Evolutionary conservation across 768 basidiomycete species (phyloP), one percentile per base, ranked within the genome.

Genomic region (Tulasnella calospora): DNA sequence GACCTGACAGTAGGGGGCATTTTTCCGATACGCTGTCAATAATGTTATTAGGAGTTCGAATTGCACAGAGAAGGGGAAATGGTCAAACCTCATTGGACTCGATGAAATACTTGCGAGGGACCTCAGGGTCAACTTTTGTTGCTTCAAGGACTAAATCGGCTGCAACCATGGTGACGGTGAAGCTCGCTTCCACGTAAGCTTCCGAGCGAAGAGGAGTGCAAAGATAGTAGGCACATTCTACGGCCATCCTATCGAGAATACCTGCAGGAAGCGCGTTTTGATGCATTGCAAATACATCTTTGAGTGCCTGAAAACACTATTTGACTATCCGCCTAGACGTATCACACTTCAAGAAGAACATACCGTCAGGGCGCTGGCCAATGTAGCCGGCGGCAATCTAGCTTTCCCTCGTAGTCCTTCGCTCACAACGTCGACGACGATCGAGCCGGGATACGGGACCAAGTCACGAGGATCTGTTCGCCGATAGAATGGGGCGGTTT

Each of bases 91-190:
- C 84, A 69, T 72, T 78, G 12, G 83, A 80, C 35, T 86, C 85
- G 75, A 83, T 82, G 80, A 84, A 75, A 71, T 87, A 81, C 76
- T 83, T 87, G 40, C 84, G 82, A 72, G 89, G 84, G 9, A 88
- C 81, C 7, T 83, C 82, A 17, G 84, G 83, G 76, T 90, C 88
- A n/a, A 86, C 82, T 67, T 83, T 84, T 3, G 88, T 84, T 21
- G 87, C 88, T 73, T 86, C 85, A 73, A 91, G 84, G 21, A 91
- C 82, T 81, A 92, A 82, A 75, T 87, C 88, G 30, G 88, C 89
- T 10, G 89, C 85, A 33, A 88, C 85, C 69, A 89, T 80, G 33
- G 88, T 88, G 5, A 89, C 86, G 30, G 85, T 81, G 80, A 92
- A 89, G 77, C 92, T 88, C 74, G 86, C 82, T 76, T 90, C 88